phyloP scores from a whole-genome alignment of 2,329 filamentous ascomycete species.

The Phaeomoniella chlamydospora region DNA sequence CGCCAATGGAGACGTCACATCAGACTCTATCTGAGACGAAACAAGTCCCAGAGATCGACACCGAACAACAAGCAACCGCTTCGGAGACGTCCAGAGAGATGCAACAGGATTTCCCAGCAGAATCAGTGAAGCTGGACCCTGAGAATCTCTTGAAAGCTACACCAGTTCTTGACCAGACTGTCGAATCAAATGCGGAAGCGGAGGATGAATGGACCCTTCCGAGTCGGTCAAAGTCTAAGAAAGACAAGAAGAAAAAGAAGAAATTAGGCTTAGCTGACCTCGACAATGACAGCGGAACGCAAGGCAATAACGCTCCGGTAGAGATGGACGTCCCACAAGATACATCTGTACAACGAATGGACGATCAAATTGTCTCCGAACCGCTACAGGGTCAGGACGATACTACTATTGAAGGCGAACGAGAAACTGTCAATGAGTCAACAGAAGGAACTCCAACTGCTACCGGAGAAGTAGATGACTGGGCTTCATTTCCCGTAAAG shows the following conservation, averaged over 20 bases:
- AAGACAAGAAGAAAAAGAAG: slow-evolving; percentile 10
- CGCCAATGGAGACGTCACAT: neutral
- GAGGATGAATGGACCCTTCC: slow-evolving; percentile 11
- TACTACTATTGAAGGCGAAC: neutral
- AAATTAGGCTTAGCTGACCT: slow-evolving; percentile 2
- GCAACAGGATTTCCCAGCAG: neutral
- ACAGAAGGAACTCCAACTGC: neutral
- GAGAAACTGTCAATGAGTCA: neutral
- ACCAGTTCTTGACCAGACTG: neutral
- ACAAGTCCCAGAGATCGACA: neutral
- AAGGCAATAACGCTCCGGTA: neutral
- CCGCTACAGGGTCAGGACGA: neutral
- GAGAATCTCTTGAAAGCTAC: neutral
- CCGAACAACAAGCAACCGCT: too few relatives aligned
- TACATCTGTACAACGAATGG: neutral
- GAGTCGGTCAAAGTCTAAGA: slow-evolving; percentile 15
- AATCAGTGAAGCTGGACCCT: neutral
- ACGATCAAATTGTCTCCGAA: too few relatives aligned
- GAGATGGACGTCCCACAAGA: neutral
- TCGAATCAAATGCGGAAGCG: slow-evolving; percentile 2
- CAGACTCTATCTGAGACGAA: neutral
- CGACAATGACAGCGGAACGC: neutral
- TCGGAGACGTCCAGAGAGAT: neutral
- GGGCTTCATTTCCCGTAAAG: slow-evolving; percentile 1
- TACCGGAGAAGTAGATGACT: slow-evolving; percentile 1